Conservation (phyloP, 2,329 filamentous ascomycete species). For the Ophiostoma piceae region DNA sequence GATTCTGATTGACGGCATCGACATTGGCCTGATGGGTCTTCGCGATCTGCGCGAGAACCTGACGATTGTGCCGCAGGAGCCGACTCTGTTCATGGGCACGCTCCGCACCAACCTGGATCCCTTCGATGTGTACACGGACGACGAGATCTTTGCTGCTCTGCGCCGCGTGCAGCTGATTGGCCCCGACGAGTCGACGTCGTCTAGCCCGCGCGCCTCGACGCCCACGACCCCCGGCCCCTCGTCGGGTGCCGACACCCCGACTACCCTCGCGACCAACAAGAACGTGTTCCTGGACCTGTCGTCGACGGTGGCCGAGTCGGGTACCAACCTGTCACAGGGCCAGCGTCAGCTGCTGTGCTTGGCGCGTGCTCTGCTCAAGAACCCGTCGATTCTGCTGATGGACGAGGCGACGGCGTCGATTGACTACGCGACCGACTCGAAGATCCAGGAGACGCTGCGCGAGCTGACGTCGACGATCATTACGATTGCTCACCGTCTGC, state of each 20-base stretch:
- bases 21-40: slow-evolving; percentile 85
- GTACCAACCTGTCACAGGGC: slow-evolving; percentile 90
- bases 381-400: slow-evolving; percentile 93
- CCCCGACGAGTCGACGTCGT: slow-evolving; percentile 43
- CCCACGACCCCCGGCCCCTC: slow-evolving; percentile 19
- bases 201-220: slow-evolving; percentile 24
- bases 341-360: slow-evolving; percentile 93
- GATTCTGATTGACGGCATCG: slow-evolving; percentile 86
- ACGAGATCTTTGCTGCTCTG: slow-evolving; percentile 81
- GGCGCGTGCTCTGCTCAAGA: slow-evolving; percentile 85
- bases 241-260: slow-evolving; percentile 28
- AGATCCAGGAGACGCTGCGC: slow-evolving; percentile 95
- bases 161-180: slow-evolving; percentile 84
- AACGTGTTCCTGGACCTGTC: slow-evolving; percentile 88
- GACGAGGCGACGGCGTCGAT: slow-evolving; percentile 97
- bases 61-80: slow-evolving; percentile 96
- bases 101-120: slow-evolving; percentile 91
- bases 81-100: slow-evolving; percentile 87
- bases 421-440: slow-evolving; percentile 90
- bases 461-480: slow-evolving; percentile 90
- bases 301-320: slow-evolving; percentile 80
- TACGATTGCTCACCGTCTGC: slow-evolving; percentile 90
- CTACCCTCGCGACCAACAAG: slow-evolving; percentile 65
- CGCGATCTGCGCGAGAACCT: slow-evolving; percentile 88
- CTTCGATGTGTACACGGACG: slow-evolving; percentile 81